Conservation (phyloP, 441 rosid species). For the Erodium chrysanthum region DNA sequence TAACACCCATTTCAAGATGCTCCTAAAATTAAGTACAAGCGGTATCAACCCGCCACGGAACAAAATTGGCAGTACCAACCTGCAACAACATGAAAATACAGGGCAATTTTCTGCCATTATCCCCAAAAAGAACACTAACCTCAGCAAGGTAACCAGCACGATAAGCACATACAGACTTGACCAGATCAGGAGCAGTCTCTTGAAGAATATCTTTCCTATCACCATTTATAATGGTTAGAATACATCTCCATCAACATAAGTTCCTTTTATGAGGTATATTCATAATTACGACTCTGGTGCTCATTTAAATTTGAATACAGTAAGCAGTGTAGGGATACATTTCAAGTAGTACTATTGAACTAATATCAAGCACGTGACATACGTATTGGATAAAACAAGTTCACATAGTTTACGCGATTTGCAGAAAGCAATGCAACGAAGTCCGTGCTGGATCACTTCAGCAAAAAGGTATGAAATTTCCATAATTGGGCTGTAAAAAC, state of each 20-base stretch:
- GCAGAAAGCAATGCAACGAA: constrained; percentile 90
- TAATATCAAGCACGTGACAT: constrained; percentile 25
- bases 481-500: constrained; percentile 50
- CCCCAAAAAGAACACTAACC: constrained; percentile 37
- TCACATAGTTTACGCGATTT: constrained; percentile 87
- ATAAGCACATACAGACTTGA: constrained; percentile 59
- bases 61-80: too few relatives aligned
- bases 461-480: constrained; percentile 75
- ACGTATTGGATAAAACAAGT: constrained; percentile 76
- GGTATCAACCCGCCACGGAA: too few relatives aligned
- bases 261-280: not conserved
- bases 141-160: constrained; percentile 85
- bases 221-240: constrained; percentile 8
- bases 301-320: not conserved
- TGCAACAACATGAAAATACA: too few relatives aligned
- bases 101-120: too few relatives aligned
- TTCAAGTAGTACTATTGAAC: not conserved
- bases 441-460: constrained; percentile 95
- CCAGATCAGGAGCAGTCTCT: constrained; percentile 65
- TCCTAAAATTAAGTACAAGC: too few relatives aligned
- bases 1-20: too few relatives aligned
- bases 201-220: constrained; percentile 73
- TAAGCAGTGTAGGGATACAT: not conserved
- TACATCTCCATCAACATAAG: not conserved
- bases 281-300: not conserved